These are phyloP conservation scores for Calocybe cyanea DNA, from an alignment of 768 basidiomycete species.

Conservation along the genomic window DNA sequence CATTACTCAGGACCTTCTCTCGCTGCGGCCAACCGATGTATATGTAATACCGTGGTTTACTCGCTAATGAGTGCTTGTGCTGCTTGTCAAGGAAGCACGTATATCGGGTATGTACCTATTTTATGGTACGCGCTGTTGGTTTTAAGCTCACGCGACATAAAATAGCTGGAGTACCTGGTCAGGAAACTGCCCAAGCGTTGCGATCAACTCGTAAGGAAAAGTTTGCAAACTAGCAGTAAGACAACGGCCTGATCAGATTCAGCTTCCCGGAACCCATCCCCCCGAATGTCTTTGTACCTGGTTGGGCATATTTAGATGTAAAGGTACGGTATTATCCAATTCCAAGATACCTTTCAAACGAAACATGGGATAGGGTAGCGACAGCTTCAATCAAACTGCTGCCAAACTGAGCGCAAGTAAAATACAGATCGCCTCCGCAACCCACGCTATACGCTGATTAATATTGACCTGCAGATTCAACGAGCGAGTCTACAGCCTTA, in stretches of 20 bases:
- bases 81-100: slow-evolving; percentile 45
- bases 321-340: slow-evolving; percentile 23
- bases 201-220: slow-evolving; percentile 21
- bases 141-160: slow-evolving; percentile 7
- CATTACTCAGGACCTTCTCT: slow-evolving; percentile 39
- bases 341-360: background rate
- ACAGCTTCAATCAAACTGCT: slow-evolving; percentile 35
- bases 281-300: slow-evolving; percentile 44
- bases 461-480: slow-evolving; percentile 27
- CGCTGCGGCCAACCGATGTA: slow-evolving; percentile 37
- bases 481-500: slow-evolving; percentile 39
- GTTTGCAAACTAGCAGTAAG: background rate
- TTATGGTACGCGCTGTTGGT: slow-evolving; percentile 1
- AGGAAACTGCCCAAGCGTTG: slow-evolving; percentile 40
- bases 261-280: slow-evolving; percentile 53
- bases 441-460: slow-evolving; percentile 11
- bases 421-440: background rate
- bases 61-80: slow-evolving; percentile 55
- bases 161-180: slow-evolving; percentile 55
- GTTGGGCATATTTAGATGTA: slow-evolving; percentile 62
- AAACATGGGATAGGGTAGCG: slow-evolving; percentile 21
- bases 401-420: slow-evolving; percentile 35
- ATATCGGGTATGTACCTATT: slow-evolving; percentile 28
- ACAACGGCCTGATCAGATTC: background rate
- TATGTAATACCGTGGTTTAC: slow-evolving; percentile 56